Evolutionary conservation across 352 stramenopile species (phyloP).

Genomic region (Globisporangium echinulatum): DNA sequence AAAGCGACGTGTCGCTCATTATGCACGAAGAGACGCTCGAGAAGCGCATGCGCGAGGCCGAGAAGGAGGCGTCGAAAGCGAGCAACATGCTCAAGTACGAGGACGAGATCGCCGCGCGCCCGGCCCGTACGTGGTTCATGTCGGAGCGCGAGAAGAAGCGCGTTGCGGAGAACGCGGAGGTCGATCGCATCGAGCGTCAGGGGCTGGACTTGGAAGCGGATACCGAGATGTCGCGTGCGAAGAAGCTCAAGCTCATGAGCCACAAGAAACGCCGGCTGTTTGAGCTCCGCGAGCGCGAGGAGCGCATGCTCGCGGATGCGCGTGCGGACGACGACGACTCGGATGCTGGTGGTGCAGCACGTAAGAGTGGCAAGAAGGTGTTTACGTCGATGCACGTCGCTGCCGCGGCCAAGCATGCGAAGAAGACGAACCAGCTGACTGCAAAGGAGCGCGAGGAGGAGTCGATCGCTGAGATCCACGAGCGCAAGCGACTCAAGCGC

Average conservation of each 20-base stretch:
- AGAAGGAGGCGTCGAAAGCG: conserved; percentile 86
- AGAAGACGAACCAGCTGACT: conserved; percentile 61
- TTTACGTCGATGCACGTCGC: conserved; percentile 80
- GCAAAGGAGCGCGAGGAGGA: conserved; percentile 54
- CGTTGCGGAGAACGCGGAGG: conserved; percentile 59
- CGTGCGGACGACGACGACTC: conserved; percentile 22
- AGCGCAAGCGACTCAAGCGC: conserved; percentile 74
- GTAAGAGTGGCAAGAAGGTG: conserved; percentile 48
- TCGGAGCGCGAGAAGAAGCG: conserved; percentile 87
- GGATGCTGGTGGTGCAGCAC: conserved; percentile 17
- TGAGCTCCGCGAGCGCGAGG: conserved; percentile 80
- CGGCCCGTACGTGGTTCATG: conserved; percentile 90
- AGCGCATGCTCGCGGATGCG: conserved; percentile 70
- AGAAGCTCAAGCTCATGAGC: conserved; percentile 83
- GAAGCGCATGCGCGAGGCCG: conserved; percentile 84
- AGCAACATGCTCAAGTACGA: conserved; percentile 88
- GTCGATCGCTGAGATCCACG: conserved; percentile 73
- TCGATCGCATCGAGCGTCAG: conserved; percentile 42
- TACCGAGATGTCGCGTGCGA: conserved; percentile 40
- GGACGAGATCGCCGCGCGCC: conserved; percentile 86
- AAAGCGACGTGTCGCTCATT: conserved; percentile 64
- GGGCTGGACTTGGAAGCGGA: conserved; percentile 24
- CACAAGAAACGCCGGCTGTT: conserved; percentile 83
- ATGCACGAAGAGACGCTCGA: conserved; percentile 88
- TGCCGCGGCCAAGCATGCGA: conserved; percentile 71